Base-by-base conservation (phyloP, 2,329 filamentous ascomycete species). In the Fonsecaea pedrosoi region DNA sequence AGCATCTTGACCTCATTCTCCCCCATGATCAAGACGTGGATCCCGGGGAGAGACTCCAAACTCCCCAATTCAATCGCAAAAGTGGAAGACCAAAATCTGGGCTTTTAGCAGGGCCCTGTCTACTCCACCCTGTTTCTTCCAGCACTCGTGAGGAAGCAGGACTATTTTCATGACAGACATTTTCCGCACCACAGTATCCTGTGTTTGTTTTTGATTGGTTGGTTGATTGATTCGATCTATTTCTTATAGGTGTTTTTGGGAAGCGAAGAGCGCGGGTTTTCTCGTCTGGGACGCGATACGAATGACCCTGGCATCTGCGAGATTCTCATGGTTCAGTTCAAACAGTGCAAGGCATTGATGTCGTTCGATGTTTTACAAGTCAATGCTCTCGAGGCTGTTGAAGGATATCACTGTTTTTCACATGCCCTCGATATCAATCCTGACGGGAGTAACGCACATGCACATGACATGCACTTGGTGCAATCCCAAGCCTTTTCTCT, bases 91-190 rank as follows among this genome's bases (percentile, higher is more conserved):
- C 58, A 58, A 68, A 59, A 64, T 66, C 45, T 45, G 42, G 67
- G 65, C 68, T 72, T 72, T 69, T 72, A 72, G 70, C 70, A 72
- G 69, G 69, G 66, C 70, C 67, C 64, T 69, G 68, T 72, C 70
- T 67, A 70, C 69, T 72, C 70, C 70, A 72, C 70, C 70, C 70
- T 72, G 62, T 54, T 70, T 66, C 66, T 66, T 68, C 64, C 66
- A 18, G 12, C 58, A 37, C 40, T 60, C 40, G 62, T 72, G 70
- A 66, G 50, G 66, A 65, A 57, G 68, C 60, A 70, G 70, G 70
- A 72, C 70, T 72, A 72, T 72, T 66, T 68, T 61, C 68, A 70
- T 56, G 70, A 72, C 68, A 69, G 66, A 72, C 70, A 71, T 60
- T 40, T 35, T n/a, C 25, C 25, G 25, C 25, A 25, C 25, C 25